Percentiles rank a stretch among this genome's conserved stretches.
These are phyloP conservation scores for Aegle marmelos DNA, from an alignment of 345 rosid genomes.

Conservation along the genomic window DNA sequence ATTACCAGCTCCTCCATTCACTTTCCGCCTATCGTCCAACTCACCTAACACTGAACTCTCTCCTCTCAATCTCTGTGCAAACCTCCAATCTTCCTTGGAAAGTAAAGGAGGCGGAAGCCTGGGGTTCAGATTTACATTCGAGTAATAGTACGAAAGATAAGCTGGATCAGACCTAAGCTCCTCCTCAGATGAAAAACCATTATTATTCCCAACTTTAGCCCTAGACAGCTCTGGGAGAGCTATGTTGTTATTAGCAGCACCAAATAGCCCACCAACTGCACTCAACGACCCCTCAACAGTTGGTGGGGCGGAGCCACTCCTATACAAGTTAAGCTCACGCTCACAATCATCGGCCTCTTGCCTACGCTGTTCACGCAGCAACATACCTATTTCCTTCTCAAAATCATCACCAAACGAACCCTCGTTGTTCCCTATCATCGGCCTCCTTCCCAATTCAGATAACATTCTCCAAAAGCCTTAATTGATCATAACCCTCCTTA, in stretches of 20 bases:
- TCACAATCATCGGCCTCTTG: slow-evolving; percentile 60
- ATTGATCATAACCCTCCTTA: slow-evolving; percentile 30
- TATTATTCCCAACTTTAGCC: slow-evolving; percentile 33
- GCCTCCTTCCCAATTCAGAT: slow-evolving; percentile 60
- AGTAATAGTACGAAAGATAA: slow-evolving; percentile 63
- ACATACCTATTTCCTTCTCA: slow-evolving; percentile 65
- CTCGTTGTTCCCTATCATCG: slow-evolving; percentile 61
- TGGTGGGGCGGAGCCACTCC: slow-evolving; percentile 83
- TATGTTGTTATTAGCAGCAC: slow-evolving; percentile 7
- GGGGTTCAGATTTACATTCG: slow-evolving; percentile 79
- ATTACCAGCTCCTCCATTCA: slow-evolving; percentile 41
- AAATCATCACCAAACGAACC: slow-evolving; percentile 73
- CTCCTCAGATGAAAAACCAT: slow-evolving; percentile 50
- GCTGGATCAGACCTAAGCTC: slow-evolving; percentile 84
- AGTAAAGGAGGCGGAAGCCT: slow-evolving; percentile 89
- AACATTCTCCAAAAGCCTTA: slow-evolving; percentile 43
- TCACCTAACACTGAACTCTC: slow-evolving; percentile 59
- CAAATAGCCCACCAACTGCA: slow-evolving; percentile 55
- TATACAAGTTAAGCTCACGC: slow-evolving; percentile 55
- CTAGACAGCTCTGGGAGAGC: slow-evolving; percentile 44
- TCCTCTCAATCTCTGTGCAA: slow-evolving; percentile 71
- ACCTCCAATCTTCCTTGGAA: slow-evolving; percentile 86
- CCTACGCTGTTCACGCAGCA: slow-evolving; percentile 50
- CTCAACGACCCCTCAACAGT: slow-evolving; percentile 67
- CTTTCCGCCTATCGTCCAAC: slow-evolving; percentile 71